These are phyloP conservation scores for Wallacemonas sp. DNA, from an alignment of 208 protist genomes.

Conservation along the genomic window DNA sequence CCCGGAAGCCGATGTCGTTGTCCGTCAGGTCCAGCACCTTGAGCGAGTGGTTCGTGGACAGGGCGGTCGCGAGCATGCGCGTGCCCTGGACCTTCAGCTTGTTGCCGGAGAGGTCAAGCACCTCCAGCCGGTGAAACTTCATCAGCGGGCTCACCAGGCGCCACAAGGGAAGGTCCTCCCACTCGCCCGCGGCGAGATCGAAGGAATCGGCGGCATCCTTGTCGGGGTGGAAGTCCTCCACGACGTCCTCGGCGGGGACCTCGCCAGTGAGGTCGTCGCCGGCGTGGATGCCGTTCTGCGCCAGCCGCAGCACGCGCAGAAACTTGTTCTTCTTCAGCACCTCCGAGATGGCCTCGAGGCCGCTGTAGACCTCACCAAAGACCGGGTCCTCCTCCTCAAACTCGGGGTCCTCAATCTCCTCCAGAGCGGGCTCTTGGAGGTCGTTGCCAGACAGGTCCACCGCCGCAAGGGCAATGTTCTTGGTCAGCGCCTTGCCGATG, in stretches of 20 bases:
- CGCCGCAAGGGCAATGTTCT: conserved; percentile 73
- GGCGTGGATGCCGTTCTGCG: conserved; percentile 80
- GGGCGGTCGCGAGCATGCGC: conserved; percentile 76
- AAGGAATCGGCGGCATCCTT: conserved; percentile 36
- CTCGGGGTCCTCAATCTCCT: conserved; percentile 76
- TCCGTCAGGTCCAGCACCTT: conserved; percentile 78
- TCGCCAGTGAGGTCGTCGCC: conserved; percentile 58
- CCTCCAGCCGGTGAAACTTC: conserved; percentile 70
- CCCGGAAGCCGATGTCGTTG: conserved; percentile 70
- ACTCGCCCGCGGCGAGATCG: conserved; percentile 26
- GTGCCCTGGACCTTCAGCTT: conserved; percentile 58
- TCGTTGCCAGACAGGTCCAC: conserved; percentile 79
- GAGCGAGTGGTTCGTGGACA: conserved; percentile 70
- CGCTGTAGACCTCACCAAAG: conserved; percentile 76
- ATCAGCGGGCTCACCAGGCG: conserved; percentile 66
- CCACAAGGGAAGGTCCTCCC: conserved; percentile 81
- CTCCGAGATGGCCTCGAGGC: conserved; percentile 81
- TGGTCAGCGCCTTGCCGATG: conserved; percentile 82
- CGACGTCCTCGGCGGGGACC: conserved; percentile 40
- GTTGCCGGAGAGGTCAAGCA: conserved; percentile 83
- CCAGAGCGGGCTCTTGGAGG: conserved; percentile 38
- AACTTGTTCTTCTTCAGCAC: conserved; percentile 93
- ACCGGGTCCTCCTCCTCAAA: conserved; percentile 74
- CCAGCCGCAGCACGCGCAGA: conserved; percentile 68
- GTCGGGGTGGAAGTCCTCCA: conserved; percentile 49